Conservation (phyloP, 352 stramenopile species). For the Phytophthora melonis region DNA sequence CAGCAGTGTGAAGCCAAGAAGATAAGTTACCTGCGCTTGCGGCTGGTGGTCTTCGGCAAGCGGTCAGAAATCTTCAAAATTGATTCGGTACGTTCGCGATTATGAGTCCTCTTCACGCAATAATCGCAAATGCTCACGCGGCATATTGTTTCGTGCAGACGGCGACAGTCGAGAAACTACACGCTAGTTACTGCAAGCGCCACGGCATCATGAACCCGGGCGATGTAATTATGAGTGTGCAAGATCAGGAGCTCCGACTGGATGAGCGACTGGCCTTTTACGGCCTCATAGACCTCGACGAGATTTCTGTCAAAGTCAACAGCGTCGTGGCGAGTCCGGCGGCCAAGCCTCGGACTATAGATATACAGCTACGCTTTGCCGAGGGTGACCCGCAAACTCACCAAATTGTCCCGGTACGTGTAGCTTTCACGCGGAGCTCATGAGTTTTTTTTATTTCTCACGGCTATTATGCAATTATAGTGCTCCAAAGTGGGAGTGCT, state of each 20-base stretch:
- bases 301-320: conserved; percentile 65
- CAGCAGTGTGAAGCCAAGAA: conserved; percentile 55
- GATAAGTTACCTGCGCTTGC: conserved; percentile 65
- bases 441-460: not conserved
- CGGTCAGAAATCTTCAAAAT: conserved; percentile 77
- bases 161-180: conserved; percentile 68
- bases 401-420: conserved; percentile 52
- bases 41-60: conserved; percentile 60
- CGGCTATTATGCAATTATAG: conserved; percentile 24
- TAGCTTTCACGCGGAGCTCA: not conserved
- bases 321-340: conserved; percentile 41
- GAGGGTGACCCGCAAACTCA: conserved; percentile 46
- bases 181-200: conserved; percentile 68
- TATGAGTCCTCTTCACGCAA: not conserved
- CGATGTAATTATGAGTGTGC: conserved; percentile 64
- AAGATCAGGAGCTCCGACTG: conserved; percentile 52
- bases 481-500: conserved; percentile 55
- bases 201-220: conserved; percentile 56
- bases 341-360: conserved; percentile 32
- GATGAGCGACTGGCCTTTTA: conserved; percentile 58
- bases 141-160: conserved; percentile 28
- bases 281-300: conserved; percentile 64
- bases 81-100: conserved; percentile 52
- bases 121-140: not conserved
- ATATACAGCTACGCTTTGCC: conserved; percentile 55